phyloP scores from a whole-genome alignment of 208 protist species.

The Crithidia acanthocephali region DNA sequence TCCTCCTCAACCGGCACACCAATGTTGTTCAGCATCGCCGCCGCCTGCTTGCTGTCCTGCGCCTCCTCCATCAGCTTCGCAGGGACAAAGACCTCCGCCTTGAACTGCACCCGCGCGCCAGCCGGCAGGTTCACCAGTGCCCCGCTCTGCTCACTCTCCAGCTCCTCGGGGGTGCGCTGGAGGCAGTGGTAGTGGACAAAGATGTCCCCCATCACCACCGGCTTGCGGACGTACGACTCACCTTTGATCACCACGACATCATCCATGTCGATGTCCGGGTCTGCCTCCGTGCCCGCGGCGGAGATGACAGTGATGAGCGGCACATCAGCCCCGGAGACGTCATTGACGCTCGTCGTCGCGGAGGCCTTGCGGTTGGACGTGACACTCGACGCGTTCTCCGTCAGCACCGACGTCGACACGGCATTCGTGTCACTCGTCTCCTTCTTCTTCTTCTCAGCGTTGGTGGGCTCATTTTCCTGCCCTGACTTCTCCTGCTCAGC shows the following conservation, averaged over 20 bases:
- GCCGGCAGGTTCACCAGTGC: constrained; percentile 19
- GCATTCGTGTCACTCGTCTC: background rate
- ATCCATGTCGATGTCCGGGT: constrained; percentile 1
- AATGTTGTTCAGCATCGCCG: constrained; percentile 30
- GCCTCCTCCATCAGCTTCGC: constrained; percentile 26
- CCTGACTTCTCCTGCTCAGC: too few relatives aligned
- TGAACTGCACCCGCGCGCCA: constrained; percentile 32
- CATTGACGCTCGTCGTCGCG: background rate
- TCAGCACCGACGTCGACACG: background rate
- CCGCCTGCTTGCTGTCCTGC: constrained; percentile 29
- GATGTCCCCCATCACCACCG: constrained; percentile 47
- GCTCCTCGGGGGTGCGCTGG: constrained; percentile 7
- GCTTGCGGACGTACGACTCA: constrained; percentile 26
- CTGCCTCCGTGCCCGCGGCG: background rate
- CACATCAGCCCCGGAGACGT: background rate
- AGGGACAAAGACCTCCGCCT: constrained; percentile 28
- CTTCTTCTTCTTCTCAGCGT: background rate
- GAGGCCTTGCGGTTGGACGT: background rate
- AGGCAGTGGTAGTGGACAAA: constrained; percentile 53
- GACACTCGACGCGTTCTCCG: background rate
- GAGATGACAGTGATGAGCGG: constrained; percentile 7
- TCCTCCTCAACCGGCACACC: constrained; percentile 20
- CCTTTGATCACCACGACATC: constrained; percentile 30
- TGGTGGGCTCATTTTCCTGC: background rate
- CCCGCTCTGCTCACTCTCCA: constrained; percentile 2